A percentile compares a stretch with the other conserved stretches of the same genome.
phyloP scores from a whole-genome alignment of 306 rosid species.

The Rosa rugosa region DNA sequence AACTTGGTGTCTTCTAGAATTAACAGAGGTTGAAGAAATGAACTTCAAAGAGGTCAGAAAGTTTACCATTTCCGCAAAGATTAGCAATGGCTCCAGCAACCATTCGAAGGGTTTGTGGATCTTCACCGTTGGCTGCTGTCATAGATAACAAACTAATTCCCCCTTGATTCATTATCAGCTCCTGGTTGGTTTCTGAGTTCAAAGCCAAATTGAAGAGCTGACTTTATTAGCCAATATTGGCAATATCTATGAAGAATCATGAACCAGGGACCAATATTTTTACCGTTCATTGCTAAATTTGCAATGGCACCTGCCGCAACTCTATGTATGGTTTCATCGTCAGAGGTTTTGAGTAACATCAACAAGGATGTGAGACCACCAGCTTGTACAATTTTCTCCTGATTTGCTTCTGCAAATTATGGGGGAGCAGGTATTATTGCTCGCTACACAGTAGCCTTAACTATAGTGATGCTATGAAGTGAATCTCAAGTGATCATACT shows the following conservation, averaged over 20 bases:
- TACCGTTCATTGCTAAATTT: conserved; percentile 98
- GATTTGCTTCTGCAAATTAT: conserved; percentile 74
- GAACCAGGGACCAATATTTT: conserved; percentile 13
- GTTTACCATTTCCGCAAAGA: conserved; percentile 94
- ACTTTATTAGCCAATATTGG: conserved; percentile 12
- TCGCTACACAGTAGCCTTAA: conserved; percentile 7
- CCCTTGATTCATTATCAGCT: conserved; percentile 94
- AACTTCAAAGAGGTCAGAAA: conserved; percentile 25
- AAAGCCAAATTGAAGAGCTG: conserved; percentile 16
- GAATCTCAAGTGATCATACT: conserved; percentile 2
- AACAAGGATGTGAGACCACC: conserved; percentile 94
- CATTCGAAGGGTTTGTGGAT: conserved; percentile 98
- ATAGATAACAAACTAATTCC: conserved; percentile 82
- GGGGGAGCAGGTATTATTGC: conserved; percentile 25
- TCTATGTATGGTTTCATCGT: conserved; percentile 94
- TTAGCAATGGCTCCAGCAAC: conserved; percentile 98
- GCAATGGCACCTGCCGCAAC: conserved; percentile 99
- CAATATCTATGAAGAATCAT: neutral
- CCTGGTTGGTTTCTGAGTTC: conserved; percentile 91
- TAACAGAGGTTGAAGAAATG: conserved; percentile 12
- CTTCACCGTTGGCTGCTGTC: conserved; percentile 85
- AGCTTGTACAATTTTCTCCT: conserved; percentile 94
- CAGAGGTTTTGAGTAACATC: conserved; percentile 71
- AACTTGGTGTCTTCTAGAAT: neutral
- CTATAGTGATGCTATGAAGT: conserved; percentile 9